A percentile compares a stretch with the other conserved stretches of the same genome.
These are phyloP conservation scores for Cryptosporidium xiaoi DNA, from an alignment of 169 alveolate species.

Conservation along the genomic window DNA sequence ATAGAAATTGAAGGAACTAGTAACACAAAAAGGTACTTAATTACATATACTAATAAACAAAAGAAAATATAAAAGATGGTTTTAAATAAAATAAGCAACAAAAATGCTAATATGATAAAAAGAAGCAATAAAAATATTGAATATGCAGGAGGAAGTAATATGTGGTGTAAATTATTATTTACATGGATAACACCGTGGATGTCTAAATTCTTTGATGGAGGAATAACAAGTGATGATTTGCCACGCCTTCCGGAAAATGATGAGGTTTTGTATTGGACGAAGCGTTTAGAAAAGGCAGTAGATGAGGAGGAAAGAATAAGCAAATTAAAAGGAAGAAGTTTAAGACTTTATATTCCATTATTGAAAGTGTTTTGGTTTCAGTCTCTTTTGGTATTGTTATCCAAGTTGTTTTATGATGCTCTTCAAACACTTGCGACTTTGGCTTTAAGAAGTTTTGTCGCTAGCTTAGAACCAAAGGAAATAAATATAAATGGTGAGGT, in stretches of 20 bases:
- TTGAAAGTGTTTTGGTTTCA: conserved; percentile 61
- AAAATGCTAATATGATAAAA: not conserved
- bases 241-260: conserved; percentile 64
- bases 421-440: conserved; percentile 56
- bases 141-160: conserved; percentile 52
- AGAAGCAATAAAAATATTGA: conserved; percentile 4
- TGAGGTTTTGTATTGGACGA: conserved; percentile 33
- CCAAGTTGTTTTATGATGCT: conserved; percentile 32
- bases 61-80: not conserved
- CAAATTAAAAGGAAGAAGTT: conserved; percentile 28
- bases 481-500: not conserved
- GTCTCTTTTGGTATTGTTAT: conserved; percentile 17
- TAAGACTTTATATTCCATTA: conserved; percentile 43
- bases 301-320: conserved; percentile 64
- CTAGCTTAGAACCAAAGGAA: conserved; percentile 45
- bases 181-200: conserved; percentile 72
- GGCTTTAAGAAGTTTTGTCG: conserved; percentile 56
- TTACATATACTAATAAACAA: too few relatives aligned
- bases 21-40: too few relatives aligned
- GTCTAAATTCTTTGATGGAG: conserved; percentile 43
- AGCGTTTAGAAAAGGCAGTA: conserved; percentile 44
- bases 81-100: not conserved
- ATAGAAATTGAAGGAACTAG: too few relatives aligned
- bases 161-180: conserved; percentile 53
- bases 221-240: conserved; percentile 49